Evolutionary conservation across 805 yeast species (phyloP).

Genomic region (Ogataea degrootiae): DNA sequence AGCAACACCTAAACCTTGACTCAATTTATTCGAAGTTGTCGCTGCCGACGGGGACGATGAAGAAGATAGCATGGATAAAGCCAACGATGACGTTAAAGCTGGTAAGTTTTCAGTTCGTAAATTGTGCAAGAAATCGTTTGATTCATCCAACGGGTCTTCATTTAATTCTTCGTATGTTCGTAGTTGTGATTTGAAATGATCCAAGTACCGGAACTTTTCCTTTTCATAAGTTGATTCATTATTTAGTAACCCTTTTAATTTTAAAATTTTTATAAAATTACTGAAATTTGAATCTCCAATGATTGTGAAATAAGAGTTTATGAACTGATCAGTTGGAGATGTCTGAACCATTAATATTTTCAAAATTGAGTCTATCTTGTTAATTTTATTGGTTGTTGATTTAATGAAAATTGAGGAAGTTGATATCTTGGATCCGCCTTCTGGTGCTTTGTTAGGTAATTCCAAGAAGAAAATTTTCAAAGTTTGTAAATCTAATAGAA

Average conservation of each 20-base stretch:
- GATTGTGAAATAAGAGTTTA: conserved; percentile 59
- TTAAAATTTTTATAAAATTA: conserved; percentile 63
- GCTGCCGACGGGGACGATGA: conserved; percentile 13
- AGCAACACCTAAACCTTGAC: conserved; percentile 1
- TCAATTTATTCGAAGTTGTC: conserved; percentile 2
- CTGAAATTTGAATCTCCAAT: conserved; percentile 58
- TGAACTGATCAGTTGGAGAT: conserved; percentile 61
- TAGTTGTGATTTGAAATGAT: conserved; percentile 35
- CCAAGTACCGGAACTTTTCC: conserved; percentile 34
- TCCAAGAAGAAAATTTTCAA: conserved; percentile 50
- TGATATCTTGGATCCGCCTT: conserved; percentile 25
- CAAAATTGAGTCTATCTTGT: conserved; percentile 53
- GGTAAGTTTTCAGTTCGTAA: conserved; percentile 21
- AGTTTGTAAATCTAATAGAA: conserved; percentile 65
- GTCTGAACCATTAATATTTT: conserved; percentile 61
- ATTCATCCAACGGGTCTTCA: conserved; percentile 27
- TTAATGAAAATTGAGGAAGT: conserved; percentile 22
- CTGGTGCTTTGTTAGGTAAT: conserved; percentile 43
- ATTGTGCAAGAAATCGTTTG: conserved; percentile 23
- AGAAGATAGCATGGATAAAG: conserved; percentile 9
- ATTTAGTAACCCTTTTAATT: conserved; percentile 47
- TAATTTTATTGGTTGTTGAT: conserved; percentile 21
- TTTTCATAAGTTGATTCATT: conserved; percentile 29
- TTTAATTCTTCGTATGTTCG: conserved; percentile 28
- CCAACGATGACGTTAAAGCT: conserved; percentile 5